Conservation (phyloP, 345 rosid species). For the Limnanthes douglasii region DNA sequence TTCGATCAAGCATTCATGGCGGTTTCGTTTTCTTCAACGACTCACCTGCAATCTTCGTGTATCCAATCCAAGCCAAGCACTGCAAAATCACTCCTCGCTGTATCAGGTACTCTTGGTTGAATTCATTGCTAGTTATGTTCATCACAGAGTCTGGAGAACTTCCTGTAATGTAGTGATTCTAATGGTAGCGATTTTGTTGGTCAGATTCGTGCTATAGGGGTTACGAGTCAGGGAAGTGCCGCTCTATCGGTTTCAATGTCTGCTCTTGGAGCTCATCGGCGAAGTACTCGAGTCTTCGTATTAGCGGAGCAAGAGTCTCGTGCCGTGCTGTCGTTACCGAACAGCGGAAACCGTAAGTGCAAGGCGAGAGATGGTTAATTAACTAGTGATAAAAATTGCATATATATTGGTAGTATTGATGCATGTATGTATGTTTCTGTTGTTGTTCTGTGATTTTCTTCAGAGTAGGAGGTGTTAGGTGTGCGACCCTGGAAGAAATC, state of each 20-base stretch:
- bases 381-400: not conserved
- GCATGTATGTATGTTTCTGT: not conserved
- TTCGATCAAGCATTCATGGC: slow-evolving; percentile 63
- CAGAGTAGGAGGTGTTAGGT: slow-evolving; percentile 45
- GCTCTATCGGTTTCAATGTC: slow-evolving; percentile 7
- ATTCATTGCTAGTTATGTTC: not conserved
- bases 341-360: no score
- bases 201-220: slow-evolving; percentile 25
- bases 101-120: slow-evolving; percentile 18
- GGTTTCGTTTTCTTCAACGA: slow-evolving; percentile 24
- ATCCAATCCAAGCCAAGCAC: slow-evolving; percentile 21
- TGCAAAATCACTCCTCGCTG: slow-evolving; percentile 21
- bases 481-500: slow-evolving; percentile 84
- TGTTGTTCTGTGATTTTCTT: no score
- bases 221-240: slow-evolving; percentile 8
- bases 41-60: slow-evolving; percentile 17
- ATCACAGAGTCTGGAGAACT: not conserved
- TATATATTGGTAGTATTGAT: not conserved
- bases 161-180: not conserved
- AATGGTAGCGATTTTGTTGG: no score
- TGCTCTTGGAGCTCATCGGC: slow-evolving; percentile 21
- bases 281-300: slow-evolving; percentile 11
- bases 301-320: slow-evolving; percentile 11
- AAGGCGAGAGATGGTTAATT: slow-evolving; percentile 33
- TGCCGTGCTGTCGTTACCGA: slow-evolving; percentile 20